Percentiles rank a stretch among this genome's conserved stretches.
Evolutionary conservation across 768 basidiomycete species (phyloP).

Genomic region (Macrolepiota dolichaula): DNA sequence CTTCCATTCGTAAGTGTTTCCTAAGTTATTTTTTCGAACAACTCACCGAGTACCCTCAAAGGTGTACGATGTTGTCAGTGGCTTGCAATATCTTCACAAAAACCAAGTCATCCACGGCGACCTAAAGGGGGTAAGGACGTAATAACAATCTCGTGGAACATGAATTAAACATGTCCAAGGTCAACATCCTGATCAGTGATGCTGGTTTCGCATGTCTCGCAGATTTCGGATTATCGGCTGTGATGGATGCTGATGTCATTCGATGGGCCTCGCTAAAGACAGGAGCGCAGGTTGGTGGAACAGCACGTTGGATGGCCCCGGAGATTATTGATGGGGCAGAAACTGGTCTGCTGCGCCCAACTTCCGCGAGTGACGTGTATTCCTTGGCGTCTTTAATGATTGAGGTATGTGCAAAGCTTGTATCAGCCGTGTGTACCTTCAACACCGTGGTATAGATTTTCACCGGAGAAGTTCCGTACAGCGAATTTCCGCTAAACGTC

Average conservation of each 20-base stretch:
- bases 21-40: background rate
- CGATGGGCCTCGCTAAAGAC: background rate
- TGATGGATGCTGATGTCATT: background rate
- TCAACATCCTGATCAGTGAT: background rate
- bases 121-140: background rate
- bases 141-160: background rate
- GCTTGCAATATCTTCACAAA: background rate
- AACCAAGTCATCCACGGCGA: background rate
- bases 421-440: background rate
- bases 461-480: constrained; percentile 20
- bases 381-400: constrained; percentile 16
- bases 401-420: constrained; percentile 9
- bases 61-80: background rate
- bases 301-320: background rate
- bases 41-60: background rate
- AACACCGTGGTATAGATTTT: constrained; percentile 10
- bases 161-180: background rate
- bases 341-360: background rate
- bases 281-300: background rate
- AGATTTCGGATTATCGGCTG: background rate
- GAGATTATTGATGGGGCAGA: constrained; percentile 7
- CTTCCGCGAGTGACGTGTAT: constrained; percentile 13
- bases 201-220: background rate
- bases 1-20: background rate
- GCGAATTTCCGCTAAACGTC: constrained; percentile 14